phyloP scores from a whole-genome alignment of 1,139 yeast genomes.

The Pichia sp. region DNA sequence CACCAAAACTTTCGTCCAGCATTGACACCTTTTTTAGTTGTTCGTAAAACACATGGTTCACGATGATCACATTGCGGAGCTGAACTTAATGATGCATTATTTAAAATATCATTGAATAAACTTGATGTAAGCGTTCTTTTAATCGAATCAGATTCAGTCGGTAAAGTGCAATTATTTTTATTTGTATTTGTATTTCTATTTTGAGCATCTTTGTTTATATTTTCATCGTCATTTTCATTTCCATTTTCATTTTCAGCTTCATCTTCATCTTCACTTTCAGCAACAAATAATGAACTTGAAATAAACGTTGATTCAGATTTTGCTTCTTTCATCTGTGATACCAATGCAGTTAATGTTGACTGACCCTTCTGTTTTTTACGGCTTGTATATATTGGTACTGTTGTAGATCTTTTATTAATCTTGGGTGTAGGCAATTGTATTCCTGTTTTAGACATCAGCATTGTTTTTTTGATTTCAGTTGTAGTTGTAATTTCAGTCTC shows the following conservation, averaged over 20 bases:
- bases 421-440: no score
- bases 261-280: conserved; percentile 13
- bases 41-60: conserved; percentile 42
- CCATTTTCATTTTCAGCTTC: background rate
- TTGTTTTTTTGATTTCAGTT: no score
- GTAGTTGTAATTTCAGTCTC: no score
- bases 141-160: background rate
- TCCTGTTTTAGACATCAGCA: no score
- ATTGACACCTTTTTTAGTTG: conserved; percentile 41
- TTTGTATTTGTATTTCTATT: no score
- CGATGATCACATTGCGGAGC: conserved; percentile 47
- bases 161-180: background rate
- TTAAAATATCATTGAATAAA: conserved; percentile 17
- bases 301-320: background rate
- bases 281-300: conserved; percentile 14
- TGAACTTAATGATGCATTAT: conserved; percentile 7
- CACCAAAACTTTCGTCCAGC: conserved; percentile 57
- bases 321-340: conserved; percentile 16
- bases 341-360: conserved; percentile 24
- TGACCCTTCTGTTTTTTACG: conserved; percentile 22
- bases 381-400: conserved; percentile 18
- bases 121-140: conserved; percentile 10
- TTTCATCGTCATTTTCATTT: no score
- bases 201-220: no score
- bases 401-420: background rate